Conservation (phyloP, 2,329 filamentous ascomycete genomes). For the Blumeriella jaapii region DNA sequence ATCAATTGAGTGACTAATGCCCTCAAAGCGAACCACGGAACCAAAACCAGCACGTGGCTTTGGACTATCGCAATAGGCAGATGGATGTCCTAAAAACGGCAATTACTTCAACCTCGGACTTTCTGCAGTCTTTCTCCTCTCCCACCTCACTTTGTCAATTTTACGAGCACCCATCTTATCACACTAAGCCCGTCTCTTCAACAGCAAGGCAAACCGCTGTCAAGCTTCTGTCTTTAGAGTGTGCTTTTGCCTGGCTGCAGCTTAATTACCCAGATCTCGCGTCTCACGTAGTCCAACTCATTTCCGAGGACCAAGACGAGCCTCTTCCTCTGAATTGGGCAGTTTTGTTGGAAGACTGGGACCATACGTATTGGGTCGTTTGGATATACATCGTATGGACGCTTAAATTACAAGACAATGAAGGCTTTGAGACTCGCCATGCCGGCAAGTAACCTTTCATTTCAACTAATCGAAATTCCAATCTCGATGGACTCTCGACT, state of each 20-base stretch:
- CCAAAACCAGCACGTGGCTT: slow-evolving; percentile 18
- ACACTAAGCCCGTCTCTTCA: not conserved
- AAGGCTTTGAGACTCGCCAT: slow-evolving; percentile 5
- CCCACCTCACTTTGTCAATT: slow-evolving; percentile 11
- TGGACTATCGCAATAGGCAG: slow-evolving; percentile 18
- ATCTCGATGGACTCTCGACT: not conserved
- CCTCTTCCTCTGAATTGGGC: slow-evolving; percentile 20
- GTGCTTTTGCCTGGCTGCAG: slow-evolving; percentile 16
- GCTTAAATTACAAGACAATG: slow-evolving; percentile 8
- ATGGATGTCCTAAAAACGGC: slow-evolving; percentile 12
- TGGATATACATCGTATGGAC: slow-evolving; percentile 18
- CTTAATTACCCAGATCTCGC: slow-evolving; percentile 8
- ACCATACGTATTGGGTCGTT: slow-evolving; percentile 19
- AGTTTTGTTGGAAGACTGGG: slow-evolving; percentile 19
- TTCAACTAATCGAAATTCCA: not conserved
- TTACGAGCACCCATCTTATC: not conserved
- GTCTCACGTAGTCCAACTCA: slow-evolving; percentile 7
- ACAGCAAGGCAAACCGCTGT: not conserved
- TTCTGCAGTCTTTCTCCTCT: not conserved
- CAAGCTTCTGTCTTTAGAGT: slow-evolving; percentile 24
- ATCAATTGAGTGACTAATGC: not conserved
- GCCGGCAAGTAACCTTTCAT: not conserved
- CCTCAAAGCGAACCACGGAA: slow-evolving; percentile 13
- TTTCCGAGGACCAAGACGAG: slow-evolving; percentile 21
- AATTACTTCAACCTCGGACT: slow-evolving; percentile 1